phyloP scores from a whole-genome alignment of 2,329 filamentous ascomycete species.

The Colletotrichum cereale region DNA sequence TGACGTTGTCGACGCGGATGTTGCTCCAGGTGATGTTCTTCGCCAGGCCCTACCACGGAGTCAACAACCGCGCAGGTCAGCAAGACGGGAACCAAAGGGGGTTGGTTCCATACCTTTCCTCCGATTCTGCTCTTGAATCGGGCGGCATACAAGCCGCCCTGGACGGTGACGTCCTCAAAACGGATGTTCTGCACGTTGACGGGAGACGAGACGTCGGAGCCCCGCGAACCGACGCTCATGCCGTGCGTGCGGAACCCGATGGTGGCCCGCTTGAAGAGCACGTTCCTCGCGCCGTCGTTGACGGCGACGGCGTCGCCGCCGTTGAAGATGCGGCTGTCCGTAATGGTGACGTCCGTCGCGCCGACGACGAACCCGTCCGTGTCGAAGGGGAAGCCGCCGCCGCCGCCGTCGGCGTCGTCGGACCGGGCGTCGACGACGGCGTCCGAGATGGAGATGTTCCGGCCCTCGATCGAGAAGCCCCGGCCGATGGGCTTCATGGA shows the following conservation, averaged over 20 bases:
- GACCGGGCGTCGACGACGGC: conserved; percentile 55
- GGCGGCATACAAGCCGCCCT: conserved; percentile 55
- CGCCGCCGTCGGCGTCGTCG: conserved; percentile 44
- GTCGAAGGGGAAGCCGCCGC: conserved; percentile 56
- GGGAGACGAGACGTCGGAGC: conserved; percentile 49
- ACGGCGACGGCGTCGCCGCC: conserved; percentile 59
- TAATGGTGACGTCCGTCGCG: conserved; percentile 48
- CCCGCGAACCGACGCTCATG: conserved; percentile 58
- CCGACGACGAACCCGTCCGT: conserved; percentile 52
- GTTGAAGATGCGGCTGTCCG: conserved; percentile 52
- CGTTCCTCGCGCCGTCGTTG: conserved; percentile 51
- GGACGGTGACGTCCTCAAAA: conserved; percentile 57
- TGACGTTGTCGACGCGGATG: conserved; percentile 57
- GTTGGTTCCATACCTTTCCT: conserved; percentile 43
- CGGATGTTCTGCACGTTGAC: conserved; percentile 52
- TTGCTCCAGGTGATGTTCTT: conserved; percentile 59
- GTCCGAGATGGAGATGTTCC: conserved; percentile 55
- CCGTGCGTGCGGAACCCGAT: conserved; percentile 59
- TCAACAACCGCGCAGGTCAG: neutral
- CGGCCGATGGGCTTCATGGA: conserved; percentile 58
- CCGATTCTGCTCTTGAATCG: conserved; percentile 59
- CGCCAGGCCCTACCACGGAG: conserved; percentile 50
- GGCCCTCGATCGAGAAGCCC: conserved; percentile 54
- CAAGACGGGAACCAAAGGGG: too few relatives aligned
- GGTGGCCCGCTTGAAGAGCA: conserved; percentile 54